Evolutionary conservation across 2,329 filamentous ascomycete genomes (phyloP), one percentile per base, ranked within the genome.

Genomic region (Gremmenia infestans): DNA sequence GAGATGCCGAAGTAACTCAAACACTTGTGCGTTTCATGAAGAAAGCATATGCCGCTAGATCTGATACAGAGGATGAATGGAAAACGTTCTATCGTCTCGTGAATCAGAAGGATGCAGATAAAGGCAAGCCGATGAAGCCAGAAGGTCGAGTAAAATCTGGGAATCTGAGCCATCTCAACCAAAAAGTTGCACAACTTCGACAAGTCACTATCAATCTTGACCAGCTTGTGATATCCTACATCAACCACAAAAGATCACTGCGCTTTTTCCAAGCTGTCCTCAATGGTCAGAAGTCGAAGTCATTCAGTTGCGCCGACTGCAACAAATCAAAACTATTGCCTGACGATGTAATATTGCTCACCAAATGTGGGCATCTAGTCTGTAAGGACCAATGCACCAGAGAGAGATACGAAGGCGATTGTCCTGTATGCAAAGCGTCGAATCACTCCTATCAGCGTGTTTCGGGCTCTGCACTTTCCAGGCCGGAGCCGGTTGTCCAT

Each of bases 331-430:
- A 19, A 37, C 32, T n/a, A 11, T 40, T 19, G 48, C 12, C 35
- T 9, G 22, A 17, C 28, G 58, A 70, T 4, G 59, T 75, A 11
- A 70, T 66, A 15, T 64, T 82, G 5, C 71, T 81, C 9, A 72
- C 73, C 0, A 69, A 70, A 5, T 83, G 81, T 58, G 81, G 81
- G 0, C 81, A 84, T 62, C 58, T 72, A 1, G 62, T 78, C n/a
- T 83, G 67, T 52, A 17, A 48, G 17, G 55, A 55, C 53, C n/a
- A 53, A 53, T 36, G 47, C 42, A 9, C 36, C 60, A 15, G 51
- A 59, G 17, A 50, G 23, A 47, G 37, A 40, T 15, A 50, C 7
- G 15, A 49, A 47, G 32, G 45, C n/a, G n/a, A 15, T 47, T 48
- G 39, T 50, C 22, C 15, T 36, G 50, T 49, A 35, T 58, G 37